phyloP scores from a whole-genome alignment of 1,139 yeast species.

The Meyerozyma sp. region DNA sequence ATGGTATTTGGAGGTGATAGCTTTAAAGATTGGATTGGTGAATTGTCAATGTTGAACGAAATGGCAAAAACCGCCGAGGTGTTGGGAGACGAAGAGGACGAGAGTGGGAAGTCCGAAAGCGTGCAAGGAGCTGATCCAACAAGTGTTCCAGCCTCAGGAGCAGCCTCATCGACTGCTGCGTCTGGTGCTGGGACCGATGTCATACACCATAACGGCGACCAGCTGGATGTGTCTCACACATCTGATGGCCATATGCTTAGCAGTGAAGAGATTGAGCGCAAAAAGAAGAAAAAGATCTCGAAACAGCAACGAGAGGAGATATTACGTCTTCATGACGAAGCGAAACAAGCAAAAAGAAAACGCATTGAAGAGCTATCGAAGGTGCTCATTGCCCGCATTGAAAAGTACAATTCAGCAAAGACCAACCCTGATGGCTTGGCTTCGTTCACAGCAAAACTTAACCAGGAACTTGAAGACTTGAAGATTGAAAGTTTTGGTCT shows the following conservation, averaged over 20 bases:
- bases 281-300: conserved; percentile 35
- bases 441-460: conserved; percentile 35
- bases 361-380: conserved; percentile 50
- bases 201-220: conserved; percentile 5
- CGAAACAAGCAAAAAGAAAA: conserved; percentile 47
- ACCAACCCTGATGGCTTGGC: conserved; percentile 28
- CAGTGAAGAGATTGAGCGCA: conserved; percentile 14
- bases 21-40: conserved; percentile 78
- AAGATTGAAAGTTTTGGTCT: conserved; percentile 46
- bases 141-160: background rate
- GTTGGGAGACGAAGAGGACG: conserved; percentile 19
- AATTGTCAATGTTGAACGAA: conserved; percentile 57
- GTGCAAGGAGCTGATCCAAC: background rate
- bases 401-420: conserved; percentile 26
- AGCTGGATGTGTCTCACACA: conserved; percentile 11
- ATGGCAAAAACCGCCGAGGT: conserved; percentile 54
- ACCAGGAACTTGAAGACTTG: conserved; percentile 56
- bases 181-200: background rate
- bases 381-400: conserved; percentile 41
- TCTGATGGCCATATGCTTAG: conserved; percentile 6
- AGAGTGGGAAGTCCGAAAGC: background rate
- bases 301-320: conserved; percentile 54
- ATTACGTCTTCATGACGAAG: conserved; percentile 47
- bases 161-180: background rate
- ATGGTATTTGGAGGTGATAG: conserved; percentile 84